Evolutionary conservation across 805 yeast species (phyloP), one percentile per base, ranked within the genome.

Genomic region (Komagataella pastoris): DNA sequence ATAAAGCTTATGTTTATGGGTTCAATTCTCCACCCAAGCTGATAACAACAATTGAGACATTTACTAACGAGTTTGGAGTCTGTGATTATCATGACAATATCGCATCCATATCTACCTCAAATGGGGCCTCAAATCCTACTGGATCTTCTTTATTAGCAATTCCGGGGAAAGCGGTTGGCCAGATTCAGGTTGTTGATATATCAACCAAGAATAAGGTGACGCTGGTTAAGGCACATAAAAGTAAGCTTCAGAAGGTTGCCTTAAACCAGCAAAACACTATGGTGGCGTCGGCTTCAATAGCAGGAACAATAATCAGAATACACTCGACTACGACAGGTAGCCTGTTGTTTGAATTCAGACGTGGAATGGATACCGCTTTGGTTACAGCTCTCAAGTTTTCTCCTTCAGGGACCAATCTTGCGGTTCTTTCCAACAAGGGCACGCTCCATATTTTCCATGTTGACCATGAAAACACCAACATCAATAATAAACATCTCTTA

Each of bases 361-460:
- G 99, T 50, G 99, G 99, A 0, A 63, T 90, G 18, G 98, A 93
- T 64, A 75, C 82, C 50, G 97, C 97, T 1, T 71, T 74, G 17
- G 77, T 93, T 6, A 85, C 85, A 46, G 83, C 93, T 6, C 82
- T 93, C 83, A 81, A 81, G 51, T 89, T 91, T 63, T 83, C 91
- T 4, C 89, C 86, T 7, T 75, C 80, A 57, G 90, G 88, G 48
- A 65, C 80, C 8, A 78, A 80, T 59, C 70, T 93, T 49, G 97
- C 97, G 0, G 89, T 88, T 5, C 69, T 93, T 21, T 84, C 95
- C 14, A 96, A 88, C 66, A 93, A 91, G 62, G 83, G 80, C 57
- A 93, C 99, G 0, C 68, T 93, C 51, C 99, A 93, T 66, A 78
- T 91, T 2, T 93, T 80, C 67, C 85, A 83, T 61, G 70, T 54